These are phyloP conservation scores for Gaertneriomyces sp. DNA, from an alignment of 192 early-diverging fungal genomes.

Conservation along the genomic window DNA sequence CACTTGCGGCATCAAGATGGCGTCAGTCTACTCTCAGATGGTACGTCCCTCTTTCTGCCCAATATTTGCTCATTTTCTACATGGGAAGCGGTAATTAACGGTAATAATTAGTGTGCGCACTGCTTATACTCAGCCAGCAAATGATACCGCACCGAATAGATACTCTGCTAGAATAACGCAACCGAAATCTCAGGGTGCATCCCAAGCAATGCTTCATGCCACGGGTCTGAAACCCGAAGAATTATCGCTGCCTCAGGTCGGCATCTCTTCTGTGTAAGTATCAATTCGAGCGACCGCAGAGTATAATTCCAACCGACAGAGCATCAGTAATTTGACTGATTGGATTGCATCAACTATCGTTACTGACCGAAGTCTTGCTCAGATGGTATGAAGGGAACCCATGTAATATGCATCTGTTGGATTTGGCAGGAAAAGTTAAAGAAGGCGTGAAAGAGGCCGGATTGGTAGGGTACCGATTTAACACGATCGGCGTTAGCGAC, in stretches of 20 bases:
- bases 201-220: conserved; percentile 97
- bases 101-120: too few species aligned
- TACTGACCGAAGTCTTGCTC: background rate
- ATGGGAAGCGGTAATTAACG: too few species aligned
- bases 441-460: conserved; percentile 86
- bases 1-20: too few species aligned
- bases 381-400: conserved; percentile 99
- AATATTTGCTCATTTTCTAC: too few species aligned
- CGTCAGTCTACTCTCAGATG: too few species aligned
- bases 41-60: too few species aligned
- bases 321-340: background rate
- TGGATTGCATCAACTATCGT: background rate
- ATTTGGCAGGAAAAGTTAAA: conserved; percentile 85
- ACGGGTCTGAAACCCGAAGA: conserved; percentile 83
- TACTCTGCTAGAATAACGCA: conserved; percentile 87
- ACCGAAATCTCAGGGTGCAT: conserved; percentile 89
- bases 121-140: conserved; percentile 1
- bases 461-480: conserved; percentile 94
- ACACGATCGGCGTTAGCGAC: conserved; percentile 96
- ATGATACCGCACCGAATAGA: conserved; percentile 59
- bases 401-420: conserved; percentile 98
- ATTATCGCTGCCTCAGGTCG: conserved; percentile 87
- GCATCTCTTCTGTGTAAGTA: conserved; percentile 88
- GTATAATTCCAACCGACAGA: background rate
- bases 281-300: too few species aligned